Conservation (phyloP, 805 yeast species). For the Myxozyma neotropica region DNA sequence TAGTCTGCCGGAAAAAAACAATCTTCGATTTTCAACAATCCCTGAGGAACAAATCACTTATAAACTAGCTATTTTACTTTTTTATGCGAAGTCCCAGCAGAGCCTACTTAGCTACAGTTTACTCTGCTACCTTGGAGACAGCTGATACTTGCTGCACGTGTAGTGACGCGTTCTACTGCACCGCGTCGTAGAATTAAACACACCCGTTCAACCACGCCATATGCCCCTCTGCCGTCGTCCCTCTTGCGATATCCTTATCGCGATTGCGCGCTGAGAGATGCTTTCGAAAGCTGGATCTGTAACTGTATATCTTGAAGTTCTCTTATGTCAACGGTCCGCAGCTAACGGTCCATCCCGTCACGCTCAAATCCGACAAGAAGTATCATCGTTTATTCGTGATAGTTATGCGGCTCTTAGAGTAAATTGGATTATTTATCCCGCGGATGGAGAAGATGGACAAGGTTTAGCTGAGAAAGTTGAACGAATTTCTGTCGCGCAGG, state of each 20-base stretch:
- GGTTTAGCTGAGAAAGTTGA: conserved; percentile 10
- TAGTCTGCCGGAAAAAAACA: too few species aligned
- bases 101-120: too few species aligned
- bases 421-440: conserved; percentile 19
- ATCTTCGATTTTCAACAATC: too few species aligned
- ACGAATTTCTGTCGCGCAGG: conserved; percentile 23
- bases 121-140: neutral
- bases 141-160: neutral
- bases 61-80: too few species aligned
- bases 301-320: conserved; percentile 23
- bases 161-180: neutral
- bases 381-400: conserved; percentile 16
- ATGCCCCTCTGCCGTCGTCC: neutral
- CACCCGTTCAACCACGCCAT: neutral
- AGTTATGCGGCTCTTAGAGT: conserved; percentile 24
- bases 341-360: neutral
- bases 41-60: too few species aligned
- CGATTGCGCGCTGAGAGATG: too few species aligned
- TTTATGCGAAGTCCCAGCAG: too few species aligned
- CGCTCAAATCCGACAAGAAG: conserved; percentile 1
- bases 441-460: conserved; percentile 2
- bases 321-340: neutral
- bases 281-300: neutral
- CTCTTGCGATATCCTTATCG: too few species aligned
- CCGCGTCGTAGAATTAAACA: neutral